Conservation (phyloP, 495 filamentous ascomycete genomes). For the Daldinia vernicosa region DNA sequence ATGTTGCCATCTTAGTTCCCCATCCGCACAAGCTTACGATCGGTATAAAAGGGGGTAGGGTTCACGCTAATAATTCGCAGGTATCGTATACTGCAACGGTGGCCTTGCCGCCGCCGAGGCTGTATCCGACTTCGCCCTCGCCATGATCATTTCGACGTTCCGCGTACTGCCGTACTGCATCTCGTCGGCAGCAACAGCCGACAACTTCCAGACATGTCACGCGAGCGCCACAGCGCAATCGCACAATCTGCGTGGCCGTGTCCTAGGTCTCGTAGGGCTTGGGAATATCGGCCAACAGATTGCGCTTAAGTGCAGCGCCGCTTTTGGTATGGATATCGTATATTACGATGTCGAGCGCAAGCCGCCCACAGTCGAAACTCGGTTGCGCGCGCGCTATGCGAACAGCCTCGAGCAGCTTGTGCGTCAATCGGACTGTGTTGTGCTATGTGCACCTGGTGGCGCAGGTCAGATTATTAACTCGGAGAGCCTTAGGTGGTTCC, state of each 20-base stretch:
- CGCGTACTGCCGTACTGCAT: constrained; percentile 70
- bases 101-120: constrained; percentile 73
- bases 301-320: constrained; percentile 61
- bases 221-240: constrained; percentile 62
- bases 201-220: constrained; percentile 65
- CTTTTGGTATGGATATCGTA: constrained; percentile 73
- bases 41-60: background rate
- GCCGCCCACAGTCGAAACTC: constrained; percentile 51
- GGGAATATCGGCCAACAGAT: constrained; percentile 75
- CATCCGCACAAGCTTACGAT: background rate
- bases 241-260: constrained; percentile 64
- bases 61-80: constrained; percentile 45
- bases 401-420: constrained; percentile 62
- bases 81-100: constrained; percentile 77
- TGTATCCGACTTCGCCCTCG: constrained; percentile 71
- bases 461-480: constrained; percentile 63
- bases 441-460: constrained; percentile 72
- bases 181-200: constrained; percentile 45
- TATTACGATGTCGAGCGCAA: constrained; percentile 75
- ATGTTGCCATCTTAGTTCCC: background rate
- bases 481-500: constrained; percentile 61
- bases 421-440: constrained; percentile 66
- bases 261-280: constrained; percentile 71
- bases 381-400: constrained; percentile 61
- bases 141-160: constrained; percentile 71